Evolutionary conservation across 2,329 filamentous ascomycete genomes (phyloP).

Genomic region (Botrytis paeoniae): DNA sequence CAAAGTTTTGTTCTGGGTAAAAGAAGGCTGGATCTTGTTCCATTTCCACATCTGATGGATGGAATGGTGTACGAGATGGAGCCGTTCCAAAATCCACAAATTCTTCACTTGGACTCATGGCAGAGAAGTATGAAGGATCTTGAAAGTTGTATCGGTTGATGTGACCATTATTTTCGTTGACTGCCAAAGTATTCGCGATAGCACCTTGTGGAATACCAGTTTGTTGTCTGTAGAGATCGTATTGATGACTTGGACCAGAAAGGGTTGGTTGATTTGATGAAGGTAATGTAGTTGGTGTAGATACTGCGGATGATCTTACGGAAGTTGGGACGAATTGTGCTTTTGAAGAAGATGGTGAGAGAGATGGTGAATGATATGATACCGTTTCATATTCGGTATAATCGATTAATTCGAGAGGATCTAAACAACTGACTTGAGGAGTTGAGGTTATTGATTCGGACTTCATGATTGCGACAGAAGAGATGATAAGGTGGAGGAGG

Average conservation of each 20-base stretch:
- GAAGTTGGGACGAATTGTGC: conserved; percentile 43
- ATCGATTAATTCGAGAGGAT: conserved; percentile 56
- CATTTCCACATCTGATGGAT: conserved; percentile 65
- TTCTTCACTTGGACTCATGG: conserved; percentile 59
- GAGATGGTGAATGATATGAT: conserved; percentile 58
- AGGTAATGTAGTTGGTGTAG: conserved; percentile 53
- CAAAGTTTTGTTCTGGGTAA: conserved; percentile 56
- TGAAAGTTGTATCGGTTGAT: conserved; percentile 49
- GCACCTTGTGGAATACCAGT: conserved; percentile 87
- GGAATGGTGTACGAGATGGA: conserved; percentile 58
- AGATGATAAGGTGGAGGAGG: not conserved
- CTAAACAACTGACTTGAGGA: conserved; percentile 33
- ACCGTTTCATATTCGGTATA: conserved; percentile 61
- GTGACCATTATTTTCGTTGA: conserved; percentile 60
- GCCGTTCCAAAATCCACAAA: conserved; percentile 71
- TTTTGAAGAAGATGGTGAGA: conserved; percentile 56
- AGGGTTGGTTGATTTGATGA: conserved; percentile 54
- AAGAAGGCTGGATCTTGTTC: conserved; percentile 63
- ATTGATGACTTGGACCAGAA: conserved; percentile 86
- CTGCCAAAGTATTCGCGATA: conserved; percentile 72
- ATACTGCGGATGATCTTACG: conserved; percentile 47
- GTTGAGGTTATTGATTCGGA: conserved; percentile 17
- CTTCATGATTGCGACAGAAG: conserved; percentile 1
- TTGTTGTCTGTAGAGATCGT: conserved; percentile 92
- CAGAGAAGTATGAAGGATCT: conserved; percentile 42